These are phyloP conservation scores for Boletales sp. DNA, from an alignment of 768 basidiomycete species.

Conservation along the genomic window DNA sequence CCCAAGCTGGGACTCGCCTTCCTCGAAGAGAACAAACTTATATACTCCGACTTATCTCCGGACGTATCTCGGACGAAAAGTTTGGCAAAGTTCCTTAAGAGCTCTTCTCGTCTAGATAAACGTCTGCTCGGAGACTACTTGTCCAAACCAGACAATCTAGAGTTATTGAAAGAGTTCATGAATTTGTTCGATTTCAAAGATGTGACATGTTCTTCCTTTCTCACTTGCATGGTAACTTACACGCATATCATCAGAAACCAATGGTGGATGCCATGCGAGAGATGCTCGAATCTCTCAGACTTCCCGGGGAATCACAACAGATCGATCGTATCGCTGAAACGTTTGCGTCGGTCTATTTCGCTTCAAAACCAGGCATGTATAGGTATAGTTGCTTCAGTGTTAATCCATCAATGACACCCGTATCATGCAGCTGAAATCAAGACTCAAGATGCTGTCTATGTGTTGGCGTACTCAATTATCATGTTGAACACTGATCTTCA, in stretches of 20 bases:
- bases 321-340: constrained; percentile 92
- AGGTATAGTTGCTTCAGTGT: background rate
- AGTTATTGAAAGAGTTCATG: constrained; percentile 84
- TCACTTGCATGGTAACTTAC: constrained; percentile 1
- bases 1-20: constrained; percentile 89
- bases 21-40: constrained; percentile 89
- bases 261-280: constrained; percentile 96
- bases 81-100: constrained; percentile 84
- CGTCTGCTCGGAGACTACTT: constrained; percentile 90
- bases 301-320: constrained; percentile 94
- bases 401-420: background rate
- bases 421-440: constrained; percentile 71
- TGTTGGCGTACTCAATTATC: constrained; percentile 92
- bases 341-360: constrained; percentile 89
- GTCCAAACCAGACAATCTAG: constrained; percentile 82
- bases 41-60: constrained; percentile 62
- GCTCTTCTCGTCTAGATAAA: constrained; percentile 83
- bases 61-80: constrained; percentile 57
- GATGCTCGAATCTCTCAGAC: constrained; percentile 85
- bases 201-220: constrained; percentile 45
- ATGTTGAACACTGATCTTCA: constrained; percentile 98
- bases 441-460: constrained; percentile 88
- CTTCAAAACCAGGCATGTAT: constrained; percentile 66
- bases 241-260: constrained; percentile 60
- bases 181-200: constrained; percentile 84